Percentiles rank a stretch among this genome's conserved stretches.
Evolutionary conservation across 495 filamentous ascomycete species (phyloP).

Genomic region (Tetracladium setigerum): DNA sequence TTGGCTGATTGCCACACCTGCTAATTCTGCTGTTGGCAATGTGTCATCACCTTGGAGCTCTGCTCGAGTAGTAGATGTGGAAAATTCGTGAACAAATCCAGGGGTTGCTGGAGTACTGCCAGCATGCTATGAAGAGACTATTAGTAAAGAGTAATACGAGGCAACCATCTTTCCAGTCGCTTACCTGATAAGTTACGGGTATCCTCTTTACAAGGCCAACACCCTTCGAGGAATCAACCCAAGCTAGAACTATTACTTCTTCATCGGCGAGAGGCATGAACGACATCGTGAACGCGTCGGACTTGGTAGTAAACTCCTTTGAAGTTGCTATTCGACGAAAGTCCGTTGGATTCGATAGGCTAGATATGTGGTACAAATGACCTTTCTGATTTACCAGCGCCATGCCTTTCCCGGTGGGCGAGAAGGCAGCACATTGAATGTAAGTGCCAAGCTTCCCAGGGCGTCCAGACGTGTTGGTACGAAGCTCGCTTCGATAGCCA

Average conservation of each 20-base stretch:
- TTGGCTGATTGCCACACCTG: no score
- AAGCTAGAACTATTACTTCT: conserved; percentile 27
- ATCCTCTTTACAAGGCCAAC: conserved; percentile 28
- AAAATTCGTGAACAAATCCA: no score
- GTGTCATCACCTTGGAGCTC: no score
- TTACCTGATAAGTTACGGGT: conserved; percentile 4
- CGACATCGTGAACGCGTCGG: conserved; percentile 25
- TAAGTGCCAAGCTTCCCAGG: conserved; percentile 25
- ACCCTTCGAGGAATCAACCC: conserved; percentile 25
- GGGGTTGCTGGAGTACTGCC: no score
- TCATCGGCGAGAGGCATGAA: conserved; percentile 28
- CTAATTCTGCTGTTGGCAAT: no score
- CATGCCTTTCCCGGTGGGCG: conserved; percentile 23
- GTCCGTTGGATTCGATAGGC: conserved; percentile 26
- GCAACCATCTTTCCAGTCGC: not conserved
- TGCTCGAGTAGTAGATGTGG: no score
- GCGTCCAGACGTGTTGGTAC: conserved; percentile 16
- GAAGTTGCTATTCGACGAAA: conserved; percentile 21
- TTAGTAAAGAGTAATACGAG: no score
- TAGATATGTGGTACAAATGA: conserved; percentile 27
- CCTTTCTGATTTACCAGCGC: conserved; percentile 31
- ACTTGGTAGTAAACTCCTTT: conserved; percentile 25
- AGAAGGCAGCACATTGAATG: conserved; percentile 29
- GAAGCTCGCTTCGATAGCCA: conserved; percentile 26
- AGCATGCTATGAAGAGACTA: no score